Percentiles rank a stretch among this genome's conserved stretches.
phyloP scores from a whole-genome alignment of 1,284 basidiomycete species.

The Cryptococcus floricola region DNA sequence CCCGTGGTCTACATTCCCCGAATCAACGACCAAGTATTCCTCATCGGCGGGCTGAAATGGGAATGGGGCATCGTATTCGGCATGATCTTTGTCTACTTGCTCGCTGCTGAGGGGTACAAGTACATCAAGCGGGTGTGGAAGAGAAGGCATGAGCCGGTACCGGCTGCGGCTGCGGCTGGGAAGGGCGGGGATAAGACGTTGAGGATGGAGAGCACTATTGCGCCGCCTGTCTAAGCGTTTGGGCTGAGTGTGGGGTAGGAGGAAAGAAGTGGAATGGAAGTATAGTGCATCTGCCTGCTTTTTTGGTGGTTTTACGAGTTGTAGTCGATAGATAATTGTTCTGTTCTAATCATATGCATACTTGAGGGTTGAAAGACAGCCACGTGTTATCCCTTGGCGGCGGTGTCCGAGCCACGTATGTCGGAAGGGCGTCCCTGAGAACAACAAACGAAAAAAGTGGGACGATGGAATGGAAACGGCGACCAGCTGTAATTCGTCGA shows the following conservation, averaged over 20 bases:
- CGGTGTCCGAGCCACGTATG: too few relatives aligned
- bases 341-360: not conserved
- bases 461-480: too few relatives aligned
- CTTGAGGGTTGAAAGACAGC: not conserved
- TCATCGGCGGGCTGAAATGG: slow-evolving; percentile 41
- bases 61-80: slow-evolving; percentile 50
- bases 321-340: not conserved
- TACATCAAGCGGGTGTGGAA: slow-evolving; percentile 31
- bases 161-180: too few relatives aligned
- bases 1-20: slow-evolving; percentile 48
- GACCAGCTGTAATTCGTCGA: too few relatives aligned
- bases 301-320: not conserved
- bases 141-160: slow-evolving; percentile 11
- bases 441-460: too few relatives aligned
- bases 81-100: slow-evolving; percentile 45
- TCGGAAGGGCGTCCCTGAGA: too few relatives aligned
- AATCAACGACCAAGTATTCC: slow-evolving; percentile 48
- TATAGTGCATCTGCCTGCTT: not conserved
- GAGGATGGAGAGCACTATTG: slow-evolving; percentile 37
- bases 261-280: not conserved
- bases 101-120: slow-evolving; percentile 39
- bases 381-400: too few relatives aligned
- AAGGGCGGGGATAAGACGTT: slow-evolving; percentile 37
- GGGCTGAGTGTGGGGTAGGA: not conserved
- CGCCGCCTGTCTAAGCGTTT: slow-evolving; percentile 1